Evolutionary conservation across 257 asterid genomes (phyloP).

Genomic region (Fraxinus americana): DNA sequence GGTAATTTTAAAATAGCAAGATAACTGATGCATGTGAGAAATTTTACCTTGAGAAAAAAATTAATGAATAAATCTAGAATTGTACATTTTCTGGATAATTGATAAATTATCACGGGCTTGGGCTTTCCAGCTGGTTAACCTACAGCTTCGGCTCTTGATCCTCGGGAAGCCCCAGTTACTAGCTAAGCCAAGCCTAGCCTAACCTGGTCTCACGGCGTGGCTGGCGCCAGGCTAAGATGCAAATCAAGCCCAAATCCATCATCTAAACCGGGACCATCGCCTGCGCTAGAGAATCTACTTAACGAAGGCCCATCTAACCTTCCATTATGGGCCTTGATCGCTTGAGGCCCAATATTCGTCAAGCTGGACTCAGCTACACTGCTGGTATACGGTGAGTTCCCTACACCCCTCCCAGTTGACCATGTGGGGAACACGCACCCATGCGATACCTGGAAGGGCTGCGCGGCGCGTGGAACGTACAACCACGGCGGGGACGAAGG

Average conservation of each 20-base stretch:
- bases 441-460: conserved; percentile 71
- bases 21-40: conserved; percentile 18
- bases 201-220: conserved; percentile 55
- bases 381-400: conserved; percentile 49
- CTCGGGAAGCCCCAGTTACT: background rate
- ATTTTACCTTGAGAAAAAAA: conserved; percentile 26
- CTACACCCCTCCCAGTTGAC: conserved; percentile 45
- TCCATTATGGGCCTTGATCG: conserved; percentile 55
- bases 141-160: conserved; percentile 6
- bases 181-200: conserved; percentile 11
- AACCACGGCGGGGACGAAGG: conserved; percentile 61
- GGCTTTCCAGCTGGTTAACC: conserved; percentile 24
- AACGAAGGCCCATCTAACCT: conserved; percentile 69
- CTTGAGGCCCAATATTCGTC: conserved; percentile 58
- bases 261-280: conserved; percentile 64
- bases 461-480: conserved; percentile 74
- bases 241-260: conserved; percentile 82
- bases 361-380: conserved; percentile 55
- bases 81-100: conserved; percentile 43
- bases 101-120: conserved; percentile 23
- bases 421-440: conserved; percentile 64
- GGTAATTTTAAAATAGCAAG: conserved; percentile 1
- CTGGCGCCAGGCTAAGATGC: conserved; percentile 91
- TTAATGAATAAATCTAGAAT: conserved; percentile 48
- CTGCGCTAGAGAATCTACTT: conserved; percentile 64